phyloP scores from a whole-genome alignment of 331 rosid genomes.

The Phaseolus coccineus region DNA sequence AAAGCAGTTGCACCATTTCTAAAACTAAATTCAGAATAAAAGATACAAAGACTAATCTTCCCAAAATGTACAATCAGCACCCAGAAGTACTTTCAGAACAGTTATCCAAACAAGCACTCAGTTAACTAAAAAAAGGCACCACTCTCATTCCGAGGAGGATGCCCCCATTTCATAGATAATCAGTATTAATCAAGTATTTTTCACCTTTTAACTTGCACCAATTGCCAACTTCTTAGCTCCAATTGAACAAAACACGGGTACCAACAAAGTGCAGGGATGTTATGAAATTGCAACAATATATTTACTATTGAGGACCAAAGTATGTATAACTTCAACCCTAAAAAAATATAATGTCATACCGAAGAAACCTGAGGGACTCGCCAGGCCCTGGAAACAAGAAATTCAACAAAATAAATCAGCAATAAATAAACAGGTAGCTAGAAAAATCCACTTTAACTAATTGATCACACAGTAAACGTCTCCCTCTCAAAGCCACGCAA shows the following conservation, averaged over 20 bases:
- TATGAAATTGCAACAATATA: background rate
- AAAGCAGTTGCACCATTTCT: background rate
- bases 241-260: conserved; percentile 2
- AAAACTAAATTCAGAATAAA: background rate
- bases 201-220: background rate
- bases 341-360: conserved; percentile 56
- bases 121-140: background rate
- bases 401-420: conserved; percentile 47
- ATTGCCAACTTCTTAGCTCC: conserved; percentile 1
- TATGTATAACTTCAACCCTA: background rate
- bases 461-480: background rate
- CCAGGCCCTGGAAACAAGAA: conserved; percentile 83
- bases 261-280: background rate
- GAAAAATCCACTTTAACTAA: conserved; percentile 23
- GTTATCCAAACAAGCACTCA: background rate
- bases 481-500: background rate
- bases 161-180: background rate
- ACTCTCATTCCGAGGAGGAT: conserved; percentile 3
- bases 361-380: conserved; percentile 78
- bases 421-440: conserved; percentile 40
- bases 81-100: background rate
- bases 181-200: background rate
- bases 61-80: background rate
- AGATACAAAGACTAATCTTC: background rate
- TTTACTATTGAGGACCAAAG: background rate